phyloP scores from a whole-genome alignment of 2,329 filamentous ascomycete genomes.

The Aspergillus floridensis region DNA sequence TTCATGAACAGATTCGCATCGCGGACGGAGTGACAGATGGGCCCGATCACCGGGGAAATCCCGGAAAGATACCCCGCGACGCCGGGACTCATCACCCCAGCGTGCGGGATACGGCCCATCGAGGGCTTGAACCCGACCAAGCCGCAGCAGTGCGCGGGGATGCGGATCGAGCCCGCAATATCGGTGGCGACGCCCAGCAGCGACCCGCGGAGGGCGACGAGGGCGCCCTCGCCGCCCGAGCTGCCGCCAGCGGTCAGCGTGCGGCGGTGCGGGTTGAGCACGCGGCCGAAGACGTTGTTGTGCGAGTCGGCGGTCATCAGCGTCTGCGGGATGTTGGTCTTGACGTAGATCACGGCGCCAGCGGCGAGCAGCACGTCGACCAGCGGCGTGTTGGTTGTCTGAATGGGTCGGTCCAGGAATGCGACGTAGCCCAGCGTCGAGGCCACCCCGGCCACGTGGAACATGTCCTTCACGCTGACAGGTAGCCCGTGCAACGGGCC shows the following conservation, averaged over 20 bases:
- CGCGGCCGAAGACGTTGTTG: slow-evolving; percentile 61
- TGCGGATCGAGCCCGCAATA: slow-evolving; percentile 48
- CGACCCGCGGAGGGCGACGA: slow-evolving; percentile 58
- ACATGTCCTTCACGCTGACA: slow-evolving; percentile 52
- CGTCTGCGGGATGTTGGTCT: slow-evolving; percentile 66
- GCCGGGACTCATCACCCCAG: slow-evolving; percentile 30
- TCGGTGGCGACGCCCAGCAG: slow-evolving; percentile 62
- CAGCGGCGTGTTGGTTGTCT: slow-evolving; percentile 51
- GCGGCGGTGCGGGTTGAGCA: slow-evolving; percentile 61
- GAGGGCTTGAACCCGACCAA: slow-evolving; percentile 49
- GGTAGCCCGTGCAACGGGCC: slow-evolving; percentile 65
- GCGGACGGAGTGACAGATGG: slow-evolving; percentile 16
- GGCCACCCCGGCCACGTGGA: slow-evolving; percentile 50
- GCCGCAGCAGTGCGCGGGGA: slow-evolving; percentile 50
- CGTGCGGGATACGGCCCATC: slow-evolving; percentile 48
- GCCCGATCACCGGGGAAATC: slow-evolving; percentile 22
- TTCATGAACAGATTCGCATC: slow-evolving; percentile 17
- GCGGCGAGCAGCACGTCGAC: slow-evolving; percentile 56
- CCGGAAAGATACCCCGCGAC: slow-evolving; percentile 17
- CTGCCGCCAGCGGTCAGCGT: slow-evolving; percentile 61
- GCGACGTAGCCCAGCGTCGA: slow-evolving; percentile 58
- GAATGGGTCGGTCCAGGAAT: slow-evolving; percentile 58
- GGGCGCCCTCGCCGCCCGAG: slow-evolving; percentile 63
- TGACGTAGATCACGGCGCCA: slow-evolving; percentile 65
- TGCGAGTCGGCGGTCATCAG: slow-evolving; percentile 45